These are phyloP conservation scores for Botrytis elliptica DNA, from an alignment of 2,329 filamentous ascomycete genomes.

Conservation along the genomic window DNA sequence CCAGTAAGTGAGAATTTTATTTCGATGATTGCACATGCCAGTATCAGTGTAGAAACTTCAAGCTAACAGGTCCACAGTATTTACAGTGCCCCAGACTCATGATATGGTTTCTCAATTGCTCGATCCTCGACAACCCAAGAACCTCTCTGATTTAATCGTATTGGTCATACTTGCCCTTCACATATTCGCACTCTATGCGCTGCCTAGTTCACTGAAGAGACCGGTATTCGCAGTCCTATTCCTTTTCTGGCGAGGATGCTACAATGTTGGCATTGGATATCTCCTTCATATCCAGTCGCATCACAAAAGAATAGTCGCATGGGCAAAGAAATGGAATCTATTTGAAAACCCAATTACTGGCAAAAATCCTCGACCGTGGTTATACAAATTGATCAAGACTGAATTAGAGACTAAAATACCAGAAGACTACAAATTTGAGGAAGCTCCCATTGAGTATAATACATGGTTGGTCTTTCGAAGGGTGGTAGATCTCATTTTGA, in stretches of 20 bases:
- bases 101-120: slow-evolving; percentile 99
- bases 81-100: slow-evolving; percentile 91
- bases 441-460: slow-evolving; percentile 96
- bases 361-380: slow-evolving; percentile 75
- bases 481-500: slow-evolving; percentile 92
- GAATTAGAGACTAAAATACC: slow-evolving; percentile 95
- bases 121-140: slow-evolving; percentile 93
- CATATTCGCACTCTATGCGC: slow-evolving; percentile 68
- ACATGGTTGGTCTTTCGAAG: slow-evolving; percentile 96
- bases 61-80: slow-evolving; percentile 58
- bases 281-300: slow-evolving; percentile 88
- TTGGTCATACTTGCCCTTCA: slow-evolving; percentile 74
- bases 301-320: slow-evolving; percentile 78
- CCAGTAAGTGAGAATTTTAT: slow-evolving; percentile 58
- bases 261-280: slow-evolving; percentile 92
- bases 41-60: not conserved
- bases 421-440: slow-evolving; percentile 88
- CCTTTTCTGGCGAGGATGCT: slow-evolving; percentile 86
- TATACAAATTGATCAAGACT: slow-evolving; percentile 80
- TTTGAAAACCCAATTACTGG: slow-evolving; percentile 83
- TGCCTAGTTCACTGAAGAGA: slow-evolving; percentile 68
- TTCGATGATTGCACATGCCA: not conserved
- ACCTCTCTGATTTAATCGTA: slow-evolving; percentile 80
- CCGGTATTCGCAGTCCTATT: slow-evolving; percentile 82
- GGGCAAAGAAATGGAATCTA: slow-evolving; percentile 81